Evolutionary conservation across 2,329 filamentous ascomycete genomes (phyloP).

Genomic region (Fusarium circinatum): DNA sequence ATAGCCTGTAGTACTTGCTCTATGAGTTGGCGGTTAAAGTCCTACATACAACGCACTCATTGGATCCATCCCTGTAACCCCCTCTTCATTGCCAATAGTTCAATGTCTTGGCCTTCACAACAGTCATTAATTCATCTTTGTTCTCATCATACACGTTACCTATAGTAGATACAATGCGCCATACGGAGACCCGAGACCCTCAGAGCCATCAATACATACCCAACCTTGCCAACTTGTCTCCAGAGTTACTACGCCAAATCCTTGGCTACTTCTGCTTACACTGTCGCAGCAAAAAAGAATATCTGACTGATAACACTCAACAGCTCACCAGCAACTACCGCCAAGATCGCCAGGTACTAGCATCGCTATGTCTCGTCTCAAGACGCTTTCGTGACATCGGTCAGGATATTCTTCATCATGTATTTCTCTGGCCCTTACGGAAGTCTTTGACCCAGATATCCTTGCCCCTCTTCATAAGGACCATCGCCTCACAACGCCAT

Average conservation of each 20-base stretch:
- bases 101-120: neutral
- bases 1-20: neutral
- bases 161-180: neutral
- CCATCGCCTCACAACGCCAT: neutral
- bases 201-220: neutral
- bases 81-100: neutral
- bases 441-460: neutral
- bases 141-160: neutral
- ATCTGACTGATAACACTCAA: neutral
- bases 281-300: conserved; percentile 11
- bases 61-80: neutral
- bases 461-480: conserved; percentile 18
- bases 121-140: neutral
- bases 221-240: conserved; percentile 1
- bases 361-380: conserved; percentile 19
- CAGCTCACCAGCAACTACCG: neutral
- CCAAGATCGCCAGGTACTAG: neutral
- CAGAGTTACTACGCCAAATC: conserved; percentile 20
- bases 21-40: neutral
- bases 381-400: conserved; percentile 8
- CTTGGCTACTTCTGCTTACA: conserved; percentile 29
- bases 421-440: conserved; percentile 1
- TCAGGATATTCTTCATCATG: conserved; percentile 27
- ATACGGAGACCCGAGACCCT: neutral
- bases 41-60: neutral